Evolutionary conservation across 2,329 filamentous ascomycete genomes (phyloP).

Genomic region (Simplicillium sp.): DNA sequence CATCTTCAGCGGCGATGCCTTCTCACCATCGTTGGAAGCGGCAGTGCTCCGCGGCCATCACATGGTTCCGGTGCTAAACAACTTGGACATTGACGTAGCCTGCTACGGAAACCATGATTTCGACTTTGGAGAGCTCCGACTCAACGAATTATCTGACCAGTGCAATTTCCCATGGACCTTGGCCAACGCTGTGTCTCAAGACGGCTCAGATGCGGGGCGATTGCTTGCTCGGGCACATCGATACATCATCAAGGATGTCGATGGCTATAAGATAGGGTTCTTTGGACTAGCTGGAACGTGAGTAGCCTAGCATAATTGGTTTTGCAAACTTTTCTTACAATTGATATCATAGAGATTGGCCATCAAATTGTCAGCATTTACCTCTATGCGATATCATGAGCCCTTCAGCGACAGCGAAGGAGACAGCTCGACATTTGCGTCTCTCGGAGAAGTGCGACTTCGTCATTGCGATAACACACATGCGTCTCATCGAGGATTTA

Average conservation of each 20-base stretch:
- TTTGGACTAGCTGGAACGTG: slow-evolving; percentile 9
- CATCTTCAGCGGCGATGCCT: slow-evolving; percentile 10
- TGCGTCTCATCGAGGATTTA: slow-evolving; percentile 12
- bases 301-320: background rate
- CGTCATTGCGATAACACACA: slow-evolving; percentile 15
- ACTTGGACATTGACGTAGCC: slow-evolving; percentile 5
- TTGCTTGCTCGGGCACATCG: slow-evolving; percentile 6
- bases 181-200: slow-evolving; percentile 5
- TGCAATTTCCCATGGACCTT: slow-evolving; percentile 8
- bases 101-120: slow-evolving; percentile 10
- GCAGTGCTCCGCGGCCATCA: slow-evolving; percentile 8
- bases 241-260: slow-evolving; percentile 1
- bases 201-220: background rate
- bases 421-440: slow-evolving; percentile 5
- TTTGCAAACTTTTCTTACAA: background rate
- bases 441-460: slow-evolving; percentile 11
- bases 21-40: slow-evolving; percentile 9
- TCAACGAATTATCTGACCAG: slow-evolving; percentile 1
- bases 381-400: slow-evolving; percentile 9
- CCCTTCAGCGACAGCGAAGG: slow-evolving; percentile 2
- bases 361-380: slow-evolving; percentile 8
- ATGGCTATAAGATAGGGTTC: slow-evolving; percentile 7
- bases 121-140: slow-evolving; percentile 7
- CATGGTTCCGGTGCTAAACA: slow-evolving; percentile 6
- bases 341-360: slow-evolving; percentile 7